phyloP scores from a whole-genome alignment of 192 early-diverging fungal species.

The Coemansia sp. region DNA sequence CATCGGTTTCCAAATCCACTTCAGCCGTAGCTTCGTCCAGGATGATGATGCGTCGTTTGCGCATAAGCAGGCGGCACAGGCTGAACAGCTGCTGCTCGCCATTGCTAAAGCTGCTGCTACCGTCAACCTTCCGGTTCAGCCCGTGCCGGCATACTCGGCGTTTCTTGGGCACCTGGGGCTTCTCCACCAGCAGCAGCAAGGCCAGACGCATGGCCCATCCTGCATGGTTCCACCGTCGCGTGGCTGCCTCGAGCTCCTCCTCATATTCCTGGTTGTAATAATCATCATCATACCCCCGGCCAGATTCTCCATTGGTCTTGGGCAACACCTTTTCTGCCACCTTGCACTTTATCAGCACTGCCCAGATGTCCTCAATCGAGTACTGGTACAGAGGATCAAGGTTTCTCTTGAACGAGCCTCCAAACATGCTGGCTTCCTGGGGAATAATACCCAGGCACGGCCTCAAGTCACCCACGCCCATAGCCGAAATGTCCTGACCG shows the following conservation, averaged over 20 bases:
- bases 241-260: neutral
- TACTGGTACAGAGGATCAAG: slow-evolving; percentile 56
- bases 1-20: slow-evolving; percentile 47
- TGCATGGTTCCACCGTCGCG: slow-evolving; percentile 7
- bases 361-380: slow-evolving; percentile 16
- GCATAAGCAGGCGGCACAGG: slow-evolving; percentile 56
- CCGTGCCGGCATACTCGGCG: neutral
- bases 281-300: neutral
- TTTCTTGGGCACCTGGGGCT: neutral
- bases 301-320: neutral
- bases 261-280: neutral
- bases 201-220: slow-evolving; percentile 3
- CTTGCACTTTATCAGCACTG: slow-evolving; percentile 13
- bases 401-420: slow-evolving; percentile 57
- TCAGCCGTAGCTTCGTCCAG: slow-evolving; percentile 68
- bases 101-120: slow-evolving; percentile 11
- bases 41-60: slow-evolving; percentile 50
- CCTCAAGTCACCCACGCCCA: slow-evolving; percentile 53
- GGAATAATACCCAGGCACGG: slow-evolving; percentile 57
- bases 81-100: slow-evolving; percentile 62
- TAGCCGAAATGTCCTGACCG: slow-evolving; percentile 56
- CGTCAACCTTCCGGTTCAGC: neutral
- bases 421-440: slow-evolving; percentile 59
- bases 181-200: neutral
- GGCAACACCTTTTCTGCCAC: neutral